Evolutionary conservation across 2,329 filamentous ascomycete genomes (phyloP).

Genomic region (Myrmaecium sp.): DNA sequence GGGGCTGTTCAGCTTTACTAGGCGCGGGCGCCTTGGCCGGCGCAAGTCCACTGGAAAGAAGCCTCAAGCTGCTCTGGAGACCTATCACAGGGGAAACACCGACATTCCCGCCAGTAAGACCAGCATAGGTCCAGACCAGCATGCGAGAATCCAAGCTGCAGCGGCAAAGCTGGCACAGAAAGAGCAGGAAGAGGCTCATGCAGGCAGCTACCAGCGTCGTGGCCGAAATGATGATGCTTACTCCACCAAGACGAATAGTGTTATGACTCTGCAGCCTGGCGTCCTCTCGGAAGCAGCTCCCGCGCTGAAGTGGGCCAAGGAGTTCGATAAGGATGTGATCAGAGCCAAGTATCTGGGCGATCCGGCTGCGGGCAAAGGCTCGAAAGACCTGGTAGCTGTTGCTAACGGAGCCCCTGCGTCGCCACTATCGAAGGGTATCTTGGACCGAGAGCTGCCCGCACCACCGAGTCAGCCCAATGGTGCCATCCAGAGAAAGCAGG

Average conservation of each 20-base stretch:
- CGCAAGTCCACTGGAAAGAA: conserved; percentile 28
- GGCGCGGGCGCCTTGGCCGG: conserved; percentile 52
- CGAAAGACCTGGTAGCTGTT: conserved; percentile 22
- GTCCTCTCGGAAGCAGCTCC: conserved; percentile 77
- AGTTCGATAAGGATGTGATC: conserved; percentile 81
- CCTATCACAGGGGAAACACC: conserved; percentile 32
- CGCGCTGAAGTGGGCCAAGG: conserved; percentile 94
- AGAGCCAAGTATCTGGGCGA: conserved; percentile 75
- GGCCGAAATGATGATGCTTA: conserved; percentile 36
- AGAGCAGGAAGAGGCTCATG: conserved; percentile 35
- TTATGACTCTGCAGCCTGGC: conserved; percentile 71
- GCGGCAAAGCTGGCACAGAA: conserved; percentile 63
- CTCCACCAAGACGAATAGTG: conserved; percentile 65
- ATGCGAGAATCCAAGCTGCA: conserved; percentile 82
- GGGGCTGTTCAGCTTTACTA: conserved; percentile 67
- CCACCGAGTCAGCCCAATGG: no score
- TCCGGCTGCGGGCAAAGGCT: conserved; percentile 52
- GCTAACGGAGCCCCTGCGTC: conserved; percentile 16
- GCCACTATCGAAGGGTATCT: conserved; percentile 8
- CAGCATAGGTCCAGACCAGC: conserved; percentile 77
- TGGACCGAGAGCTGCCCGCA: no score
- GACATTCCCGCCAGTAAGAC: conserved; percentile 51
- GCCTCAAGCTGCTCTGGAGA: conserved; percentile 27
- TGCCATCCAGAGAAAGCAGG: no score
- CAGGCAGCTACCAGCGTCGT: conserved; percentile 34